phyloP scores from a whole-genome alignment of 2,329 filamentous ascomycete genomes.

The Cercospora sesami region DNA sequence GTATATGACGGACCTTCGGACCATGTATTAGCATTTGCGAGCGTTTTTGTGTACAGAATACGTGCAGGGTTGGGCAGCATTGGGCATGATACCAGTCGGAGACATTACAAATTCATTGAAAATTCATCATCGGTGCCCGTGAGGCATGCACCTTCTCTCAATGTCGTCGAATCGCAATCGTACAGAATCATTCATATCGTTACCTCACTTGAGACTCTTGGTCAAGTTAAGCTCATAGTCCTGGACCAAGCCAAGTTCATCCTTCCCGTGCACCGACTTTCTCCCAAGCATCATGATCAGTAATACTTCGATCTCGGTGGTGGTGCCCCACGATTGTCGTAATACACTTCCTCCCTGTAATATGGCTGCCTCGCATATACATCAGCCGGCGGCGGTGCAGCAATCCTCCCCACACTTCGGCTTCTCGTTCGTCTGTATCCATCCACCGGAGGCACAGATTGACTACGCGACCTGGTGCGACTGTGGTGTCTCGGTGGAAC shows the following conservation, averaged over 20 bases:
- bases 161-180: neutral
- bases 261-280: neutral
- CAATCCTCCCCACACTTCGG: conserved; percentile 16
- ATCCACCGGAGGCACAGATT: conserved; percentile 1
- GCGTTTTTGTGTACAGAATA: conserved; percentile 10
- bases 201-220: neutral
- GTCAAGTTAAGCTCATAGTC: neutral
- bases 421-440: conserved; percentile 14
- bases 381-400: neutral
- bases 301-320: conserved; percentile 24
- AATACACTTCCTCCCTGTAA: conserved; percentile 19
- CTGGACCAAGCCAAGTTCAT: neutral
- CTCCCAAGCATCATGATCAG: neutral
- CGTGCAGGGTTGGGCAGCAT: neutral
- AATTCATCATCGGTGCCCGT: neutral
- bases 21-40: conserved; percentile 12
- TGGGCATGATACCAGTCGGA: conserved; percentile 6
- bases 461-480: conserved; percentile 5
- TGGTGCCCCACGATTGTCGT: conserved; percentile 10
- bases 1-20: neutral
- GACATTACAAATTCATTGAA: neutral
- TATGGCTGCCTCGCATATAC: conserved; percentile 21
- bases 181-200: neutral
- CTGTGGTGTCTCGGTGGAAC: conserved; percentile 5
- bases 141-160: neutral